A percentile compares a stretch with the other conserved stretches of the same genome.
phyloP scores from a whole-genome alignment of 768 basidiomycete species.

The Pulveroboletus sp. region DNA sequence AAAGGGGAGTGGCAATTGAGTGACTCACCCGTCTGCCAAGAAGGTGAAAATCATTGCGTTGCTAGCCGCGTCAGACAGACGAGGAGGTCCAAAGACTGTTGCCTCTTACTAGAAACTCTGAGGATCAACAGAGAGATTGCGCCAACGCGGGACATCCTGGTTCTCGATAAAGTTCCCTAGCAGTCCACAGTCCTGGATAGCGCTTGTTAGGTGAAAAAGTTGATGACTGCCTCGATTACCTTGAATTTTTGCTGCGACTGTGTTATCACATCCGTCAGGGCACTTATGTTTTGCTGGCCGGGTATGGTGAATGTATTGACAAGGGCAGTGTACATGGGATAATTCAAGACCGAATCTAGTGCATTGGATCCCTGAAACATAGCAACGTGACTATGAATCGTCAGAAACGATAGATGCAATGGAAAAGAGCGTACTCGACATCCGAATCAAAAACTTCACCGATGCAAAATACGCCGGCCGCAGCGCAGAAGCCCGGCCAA shows the following conservation, averaged over 20 bases:
- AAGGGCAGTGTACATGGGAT: slow-evolving; percentile 62
- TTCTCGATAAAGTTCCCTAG: slow-evolving; percentile 81
- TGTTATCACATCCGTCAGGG: slow-evolving; percentile 45
- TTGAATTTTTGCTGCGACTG: slow-evolving; percentile 52
- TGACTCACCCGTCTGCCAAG: slow-evolving; percentile 59
- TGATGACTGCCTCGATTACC: slow-evolving; percentile 18
- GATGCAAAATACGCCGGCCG: slow-evolving; percentile 82
- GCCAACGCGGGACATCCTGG: slow-evolving; percentile 73
- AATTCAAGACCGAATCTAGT: slow-evolving; percentile 69
- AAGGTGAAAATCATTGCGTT: slow-evolving; percentile 74
- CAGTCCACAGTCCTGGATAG: slow-evolving; percentile 20
- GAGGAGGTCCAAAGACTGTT: not conserved
- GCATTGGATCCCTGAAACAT: slow-evolving; percentile 56
- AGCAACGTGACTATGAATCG: slow-evolving; percentile 43
- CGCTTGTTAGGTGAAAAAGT: not conserved
- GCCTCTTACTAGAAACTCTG: slow-evolving; percentile 59
- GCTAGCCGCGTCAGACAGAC: slow-evolving; percentile 31
- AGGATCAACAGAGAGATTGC: slow-evolving; percentile 64
- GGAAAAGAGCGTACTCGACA: slow-evolving; percentile 37
- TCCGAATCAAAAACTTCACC: slow-evolving; percentile 69
- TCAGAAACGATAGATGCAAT: slow-evolving; percentile 15
- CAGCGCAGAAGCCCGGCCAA: slow-evolving; percentile 69
- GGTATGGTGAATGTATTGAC: slow-evolving; percentile 67
- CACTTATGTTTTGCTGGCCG: slow-evolving; percentile 59
- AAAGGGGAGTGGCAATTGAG: not conserved